phyloP scores from a whole-genome alignment of 371 early-diverging fungal genomes.

The Umbelopsis sp. region DNA sequence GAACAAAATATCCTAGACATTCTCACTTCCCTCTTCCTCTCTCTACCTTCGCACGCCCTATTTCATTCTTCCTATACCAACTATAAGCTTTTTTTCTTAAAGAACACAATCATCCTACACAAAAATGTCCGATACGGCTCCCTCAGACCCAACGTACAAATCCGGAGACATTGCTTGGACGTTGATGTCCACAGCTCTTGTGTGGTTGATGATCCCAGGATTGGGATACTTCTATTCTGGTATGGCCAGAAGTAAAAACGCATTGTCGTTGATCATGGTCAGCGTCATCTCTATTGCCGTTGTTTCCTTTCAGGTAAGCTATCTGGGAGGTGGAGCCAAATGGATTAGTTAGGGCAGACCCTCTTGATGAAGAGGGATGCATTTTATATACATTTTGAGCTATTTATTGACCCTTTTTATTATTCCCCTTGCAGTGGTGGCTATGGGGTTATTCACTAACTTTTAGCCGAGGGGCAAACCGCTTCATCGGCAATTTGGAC shows the following conservation, averaged over 20 bases:
- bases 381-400: background rate
- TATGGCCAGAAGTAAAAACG: conserved; percentile 84
- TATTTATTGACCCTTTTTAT: background rate
- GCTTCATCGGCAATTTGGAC: conserved; percentile 81
- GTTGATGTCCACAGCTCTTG: conserved; percentile 71
- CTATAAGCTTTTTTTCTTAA: too few species aligned
- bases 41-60: conserved; percentile 5
- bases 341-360: too few species aligned
- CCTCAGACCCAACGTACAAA: conserved; percentile 33
- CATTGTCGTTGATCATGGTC: conserved; percentile 73
- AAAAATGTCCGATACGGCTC: conserved; percentile 17
- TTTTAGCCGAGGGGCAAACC: conserved; percentile 71
- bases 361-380: too few species aligned
- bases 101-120: background rate
- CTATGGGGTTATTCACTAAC: conserved; percentile 87
- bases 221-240: conserved; percentile 92
- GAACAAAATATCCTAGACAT: conserved; percentile 7
- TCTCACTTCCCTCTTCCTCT: conserved; percentile 13
- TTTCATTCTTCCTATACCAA: background rate
- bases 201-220: conserved; percentile 87
- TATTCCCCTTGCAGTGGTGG: conserved; percentile 66
- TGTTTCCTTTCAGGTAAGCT: conserved; percentile 56
- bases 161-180: conserved; percentile 77
- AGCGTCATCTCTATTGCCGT: conserved; percentile 70
- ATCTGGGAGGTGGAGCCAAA: too few species aligned